Conservation (phyloP, 2,329 filamentous ascomycete species). For the Orbilia ellipsospora region DNA sequence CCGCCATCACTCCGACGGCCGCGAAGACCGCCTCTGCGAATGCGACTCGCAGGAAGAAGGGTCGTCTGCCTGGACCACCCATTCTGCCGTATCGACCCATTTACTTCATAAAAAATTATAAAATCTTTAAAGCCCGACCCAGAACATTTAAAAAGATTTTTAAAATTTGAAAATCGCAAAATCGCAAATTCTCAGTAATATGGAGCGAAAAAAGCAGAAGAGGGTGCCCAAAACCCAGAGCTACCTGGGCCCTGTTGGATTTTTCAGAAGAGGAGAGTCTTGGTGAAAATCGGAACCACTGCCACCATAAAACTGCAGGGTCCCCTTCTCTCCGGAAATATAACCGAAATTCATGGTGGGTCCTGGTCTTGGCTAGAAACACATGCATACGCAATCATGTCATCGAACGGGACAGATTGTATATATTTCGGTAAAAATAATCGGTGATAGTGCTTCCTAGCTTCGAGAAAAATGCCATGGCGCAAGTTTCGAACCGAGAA, state of each 20-base stretch:
- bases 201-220: not conserved
- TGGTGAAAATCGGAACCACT: not conserved
- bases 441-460: too few species aligned
- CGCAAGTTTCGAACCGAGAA: too few species aligned
- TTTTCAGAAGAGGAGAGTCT: not conserved
- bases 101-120: not conserved
- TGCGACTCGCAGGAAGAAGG: constrained; percentile 48
- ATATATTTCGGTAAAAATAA: too few species aligned
- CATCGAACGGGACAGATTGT: too few species aligned
- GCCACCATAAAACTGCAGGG: not conserved
- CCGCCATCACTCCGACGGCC: constrained; percentile 31
- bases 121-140: not conserved
- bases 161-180: not conserved
- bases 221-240: not conserved
- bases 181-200: not conserved
- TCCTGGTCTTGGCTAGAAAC: not conserved
- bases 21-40: constrained; percentile 48
- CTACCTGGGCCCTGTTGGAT: not conserved
- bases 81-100: constrained; percentile 46
- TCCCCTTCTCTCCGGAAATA: constrained; percentile 20
- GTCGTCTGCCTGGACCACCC: constrained; percentile 22
- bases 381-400: too few species aligned
- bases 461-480: too few species aligned
- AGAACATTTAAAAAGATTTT: not conserved
- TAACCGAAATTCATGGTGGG: not conserved